Conservation (phyloP, 2,329 filamentous ascomycete genomes). For the Cladophialophora yegresii region DNA sequence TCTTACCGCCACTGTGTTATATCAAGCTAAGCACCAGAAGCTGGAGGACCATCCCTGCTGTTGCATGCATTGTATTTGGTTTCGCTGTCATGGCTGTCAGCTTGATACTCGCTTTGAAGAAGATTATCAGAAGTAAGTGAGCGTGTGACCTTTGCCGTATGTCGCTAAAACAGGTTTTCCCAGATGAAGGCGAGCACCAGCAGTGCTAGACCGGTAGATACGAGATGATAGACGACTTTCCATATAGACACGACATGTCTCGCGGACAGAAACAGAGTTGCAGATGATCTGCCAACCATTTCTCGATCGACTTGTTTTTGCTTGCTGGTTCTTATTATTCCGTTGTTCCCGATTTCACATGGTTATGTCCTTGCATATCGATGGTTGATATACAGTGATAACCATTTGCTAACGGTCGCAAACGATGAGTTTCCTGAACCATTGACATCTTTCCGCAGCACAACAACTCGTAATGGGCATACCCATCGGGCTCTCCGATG, state of each 20-base stretch:
- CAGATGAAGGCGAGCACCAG: slow-evolving; percentile 29
- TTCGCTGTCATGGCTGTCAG: slow-evolving; percentile 78
- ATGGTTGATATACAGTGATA: not conserved
- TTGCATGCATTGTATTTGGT: slow-evolving; percentile 75
- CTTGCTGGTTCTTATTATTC: not conserved
- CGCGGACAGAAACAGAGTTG: not conserved
- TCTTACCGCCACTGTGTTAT: slow-evolving; percentile 91
- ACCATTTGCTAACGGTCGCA: not conserved
- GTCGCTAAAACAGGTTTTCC: not conserved
- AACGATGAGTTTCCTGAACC: not conserved
- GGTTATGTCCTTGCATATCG: not conserved
- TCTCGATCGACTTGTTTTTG: not conserved
- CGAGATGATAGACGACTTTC: not conserved
- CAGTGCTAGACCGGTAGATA: slow-evolving; percentile 27
- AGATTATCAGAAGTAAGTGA: slow-evolving; percentile 55
- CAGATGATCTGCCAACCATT: not conserved
- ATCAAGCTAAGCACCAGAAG: slow-evolving; percentile 75
- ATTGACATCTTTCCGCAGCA: no score
- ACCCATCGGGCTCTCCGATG: not conserved
- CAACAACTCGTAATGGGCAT: no score
- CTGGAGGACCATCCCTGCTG: slow-evolving; percentile 71
- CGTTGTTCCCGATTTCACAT: not conserved
- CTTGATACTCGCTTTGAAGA: slow-evolving; percentile 69
- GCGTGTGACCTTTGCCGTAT: not conserved
- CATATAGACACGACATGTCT: not conserved